phyloP scores from a whole-genome alignment of 192 early-diverging fungal genomes.

The Coemansia sp. region DNA sequence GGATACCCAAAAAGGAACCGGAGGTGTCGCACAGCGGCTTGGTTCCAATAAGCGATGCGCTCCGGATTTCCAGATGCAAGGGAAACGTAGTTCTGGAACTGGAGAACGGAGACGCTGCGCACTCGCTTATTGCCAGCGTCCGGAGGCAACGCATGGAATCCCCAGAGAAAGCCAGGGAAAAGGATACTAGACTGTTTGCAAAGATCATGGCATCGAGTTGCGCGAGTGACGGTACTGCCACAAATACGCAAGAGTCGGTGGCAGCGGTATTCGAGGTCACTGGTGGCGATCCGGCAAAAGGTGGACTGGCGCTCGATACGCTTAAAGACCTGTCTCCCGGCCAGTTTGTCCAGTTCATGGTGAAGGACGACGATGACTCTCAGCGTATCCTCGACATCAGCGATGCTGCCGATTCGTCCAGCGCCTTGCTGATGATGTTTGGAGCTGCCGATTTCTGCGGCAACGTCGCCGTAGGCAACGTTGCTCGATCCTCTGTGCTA shows the following conservation, averaged over 20 bases:
- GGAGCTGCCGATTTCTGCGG: constrained; percentile 2
- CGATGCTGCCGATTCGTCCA: not conserved
- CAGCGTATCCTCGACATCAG: not conserved
- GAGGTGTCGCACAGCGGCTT: constrained; percentile 5
- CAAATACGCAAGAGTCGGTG: not conserved
- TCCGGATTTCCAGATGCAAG: constrained; percentile 31
- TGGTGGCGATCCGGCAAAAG: constrained; percentile 50
- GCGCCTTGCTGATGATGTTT: not conserved
- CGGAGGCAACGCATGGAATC: constrained; percentile 3
- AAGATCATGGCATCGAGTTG: constrained; percentile 7
- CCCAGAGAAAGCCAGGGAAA: not conserved
- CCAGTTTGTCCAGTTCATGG: constrained; percentile 40
- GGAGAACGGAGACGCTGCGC: constrained; percentile 24
- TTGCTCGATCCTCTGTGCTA: not conserved
- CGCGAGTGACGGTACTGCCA: not conserved
- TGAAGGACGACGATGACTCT: not conserved
- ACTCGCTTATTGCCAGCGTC: constrained; percentile 29
- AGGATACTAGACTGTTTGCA: constrained; percentile 32
- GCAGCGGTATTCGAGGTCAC: constrained; percentile 36
- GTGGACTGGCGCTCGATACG: constrained; percentile 45
- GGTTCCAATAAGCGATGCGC: constrained; percentile 23
- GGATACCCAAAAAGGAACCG: not conserved
- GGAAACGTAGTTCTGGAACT: constrained; percentile 53
- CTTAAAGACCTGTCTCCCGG: constrained; percentile 30
- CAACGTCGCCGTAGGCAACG: no score